These are phyloP conservation scores for Cyberlindnera veronae DNA, from an alignment of 805 yeast species.

Conservation along the genomic window DNA sequence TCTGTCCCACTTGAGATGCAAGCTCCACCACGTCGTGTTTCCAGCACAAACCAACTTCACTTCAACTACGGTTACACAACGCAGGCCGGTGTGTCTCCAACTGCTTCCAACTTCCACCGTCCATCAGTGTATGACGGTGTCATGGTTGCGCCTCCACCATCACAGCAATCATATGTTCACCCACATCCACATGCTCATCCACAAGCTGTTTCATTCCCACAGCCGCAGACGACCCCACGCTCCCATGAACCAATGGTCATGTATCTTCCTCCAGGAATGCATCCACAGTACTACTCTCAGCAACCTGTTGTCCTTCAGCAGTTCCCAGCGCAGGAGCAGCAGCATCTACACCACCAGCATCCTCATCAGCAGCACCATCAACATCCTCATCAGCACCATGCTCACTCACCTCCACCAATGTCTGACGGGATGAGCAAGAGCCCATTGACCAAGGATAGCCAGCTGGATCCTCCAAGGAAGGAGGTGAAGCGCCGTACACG, in stretches of 20 bases:
- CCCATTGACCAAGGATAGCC: too few relatives aligned
- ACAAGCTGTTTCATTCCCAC: too few relatives aligned
- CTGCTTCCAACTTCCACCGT: neutral
- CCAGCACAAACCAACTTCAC: too few relatives aligned
- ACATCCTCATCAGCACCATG: neutral
- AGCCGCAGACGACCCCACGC: neutral
- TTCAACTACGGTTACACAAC: constrained; percentile 2
- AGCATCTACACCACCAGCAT: neutral
- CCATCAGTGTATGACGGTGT: too few relatives aligned
- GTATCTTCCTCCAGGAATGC: neutral
- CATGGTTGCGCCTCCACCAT: neutral
- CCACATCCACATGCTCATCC: constrained; percentile 2
- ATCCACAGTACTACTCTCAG: neutral
- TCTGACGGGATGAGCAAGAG: too few relatives aligned
- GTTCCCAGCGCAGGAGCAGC: too few relatives aligned
- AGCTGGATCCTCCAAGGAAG: constrained; percentile 9
- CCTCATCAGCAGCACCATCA: constrained; percentile 4
- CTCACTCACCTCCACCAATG: too few relatives aligned
- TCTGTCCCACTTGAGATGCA: too few relatives aligned
- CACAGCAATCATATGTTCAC: neutral
- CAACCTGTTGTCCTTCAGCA: neutral
- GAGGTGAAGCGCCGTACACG: constrained; percentile 19
- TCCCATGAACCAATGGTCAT: neutral
- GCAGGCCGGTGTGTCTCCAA: neutral
- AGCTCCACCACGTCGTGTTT: too few relatives aligned